Percentiles rank a stretch among this genome's conserved stretches.
Conservation (phyloP, 345 rosid species). For the Clarkia xantiana region DNA sequence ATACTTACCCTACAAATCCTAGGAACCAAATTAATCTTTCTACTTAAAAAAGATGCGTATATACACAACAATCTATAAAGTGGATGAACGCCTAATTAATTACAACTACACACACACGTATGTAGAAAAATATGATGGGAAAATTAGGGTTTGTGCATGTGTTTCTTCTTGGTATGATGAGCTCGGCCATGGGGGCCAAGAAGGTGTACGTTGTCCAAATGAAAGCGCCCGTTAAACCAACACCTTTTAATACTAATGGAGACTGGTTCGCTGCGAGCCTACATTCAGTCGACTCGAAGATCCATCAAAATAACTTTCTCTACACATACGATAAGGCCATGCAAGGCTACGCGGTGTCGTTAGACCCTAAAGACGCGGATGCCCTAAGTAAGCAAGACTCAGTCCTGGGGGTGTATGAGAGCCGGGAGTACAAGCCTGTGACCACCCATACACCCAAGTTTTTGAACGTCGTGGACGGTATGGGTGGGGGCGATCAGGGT, state of each 20-base stretch:
- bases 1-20: too few relatives aligned
- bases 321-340: conserved; percentile 3
- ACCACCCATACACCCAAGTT: conserved; percentile 5
- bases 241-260: background rate
- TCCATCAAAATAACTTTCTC: background rate
- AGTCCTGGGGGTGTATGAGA: conserved; percentile 7
- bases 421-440: background rate
- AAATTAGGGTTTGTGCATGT: too few relatives aligned
- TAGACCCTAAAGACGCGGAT: conserved; percentile 6
- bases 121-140: too few relatives aligned
- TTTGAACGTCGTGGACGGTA: conserved; percentile 1
- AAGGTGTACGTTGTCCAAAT: conserved; percentile 9
- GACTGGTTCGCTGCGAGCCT: conserved; percentile 5
- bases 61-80: too few relatives aligned
- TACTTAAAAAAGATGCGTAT: too few relatives aligned
- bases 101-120: too few relatives aligned
- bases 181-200: background rate
- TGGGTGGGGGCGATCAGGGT: background rate
- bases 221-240: background rate
- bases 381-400: background rate
- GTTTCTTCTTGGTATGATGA: too few relatives aligned
- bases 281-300: background rate
- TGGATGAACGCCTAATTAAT: too few relatives aligned
- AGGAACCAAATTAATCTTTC: too few relatives aligned
- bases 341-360: conserved; percentile 2